phyloP scores from a whole-genome alignment of 73 alveolate genomes.

The Stentor roeselii region DNA sequence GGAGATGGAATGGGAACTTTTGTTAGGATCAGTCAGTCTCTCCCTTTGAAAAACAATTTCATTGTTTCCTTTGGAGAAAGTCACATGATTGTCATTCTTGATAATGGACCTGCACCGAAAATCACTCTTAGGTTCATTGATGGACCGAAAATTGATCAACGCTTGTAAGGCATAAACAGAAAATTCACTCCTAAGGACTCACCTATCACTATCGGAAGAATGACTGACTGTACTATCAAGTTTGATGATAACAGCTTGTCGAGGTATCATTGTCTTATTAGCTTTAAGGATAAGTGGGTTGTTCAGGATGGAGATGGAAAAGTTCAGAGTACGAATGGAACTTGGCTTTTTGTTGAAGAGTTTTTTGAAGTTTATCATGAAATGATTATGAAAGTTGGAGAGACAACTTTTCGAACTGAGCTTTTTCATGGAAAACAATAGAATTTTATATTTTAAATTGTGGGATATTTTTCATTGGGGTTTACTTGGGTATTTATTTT shows the following conservation, averaged over 20 bases:
- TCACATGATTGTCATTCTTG: constrained; percentile 56
- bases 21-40: constrained; percentile 43
- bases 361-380: constrained; percentile 44
- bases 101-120: constrained; percentile 29
- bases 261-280: constrained; percentile 34
- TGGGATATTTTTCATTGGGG: no score
- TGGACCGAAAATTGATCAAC: constrained; percentile 67
- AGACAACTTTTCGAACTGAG: constrained; percentile 32
- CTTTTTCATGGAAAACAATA: neutral
- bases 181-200: constrained; percentile 29
- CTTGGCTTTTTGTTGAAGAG: constrained; percentile 67
- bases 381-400: constrained; percentile 58
- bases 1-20: constrained; percentile 74
- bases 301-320: constrained; percentile 57
- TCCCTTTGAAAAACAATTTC: constrained; percentile 47
- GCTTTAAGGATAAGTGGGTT: constrained; percentile 39
- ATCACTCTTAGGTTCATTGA: constrained; percentile 56
- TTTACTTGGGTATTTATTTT: no score
- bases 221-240: constrained; percentile 43
- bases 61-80: constrained; percentile 63
- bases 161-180: constrained; percentile 17
- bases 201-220: constrained; percentile 52
- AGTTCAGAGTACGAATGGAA: constrained; percentile 52
- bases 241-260: constrained; percentile 31
- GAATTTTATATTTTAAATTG: no score